Evolutionary conservation across 1,284 basidiomycete species (phyloP), one percentile per base, ranked within the genome.

Genomic region (Microbotryum violaceum): DNA sequence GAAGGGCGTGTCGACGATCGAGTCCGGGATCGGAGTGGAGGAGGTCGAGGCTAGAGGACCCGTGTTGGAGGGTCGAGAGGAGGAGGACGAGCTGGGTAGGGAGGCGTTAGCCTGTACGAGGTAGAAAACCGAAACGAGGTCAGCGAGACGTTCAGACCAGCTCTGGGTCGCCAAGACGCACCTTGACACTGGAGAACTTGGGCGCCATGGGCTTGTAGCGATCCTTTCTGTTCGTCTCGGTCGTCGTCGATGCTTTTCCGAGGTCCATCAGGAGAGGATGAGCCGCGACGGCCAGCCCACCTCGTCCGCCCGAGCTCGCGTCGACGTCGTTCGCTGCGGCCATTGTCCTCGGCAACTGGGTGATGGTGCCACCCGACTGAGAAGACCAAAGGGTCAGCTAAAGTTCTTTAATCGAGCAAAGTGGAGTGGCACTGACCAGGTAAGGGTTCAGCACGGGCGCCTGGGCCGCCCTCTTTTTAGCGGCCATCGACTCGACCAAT

Each of bases 121-220:
- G 23, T 1, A 4, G 27, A 27, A 6, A 6, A 27, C 27, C 37
- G 21, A 47, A 37, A n/a, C 12, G 14, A 29, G 45, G n/a, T 42
- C 10, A 31, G 27, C 25, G 4, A 25, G 49, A 27, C 64, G n/a
- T 20, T 27, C 42, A 52, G 16, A 25, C 60, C 4, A 10, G 12
- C 29, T 44, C 51, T 25, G 48, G 25, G 44, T 37, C 29, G 27
- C 0, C 14, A 42, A 48, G 54, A 54, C 69, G 72, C 27, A 85
- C 87, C 79, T 87, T 91, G 75, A 94, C 91, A 5, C 89, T 90
- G 0, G 91, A 88, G 75, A 96, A 97, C 75, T 96, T 97, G 58
- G 92, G 92, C 67, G 91, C 89, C 91, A 96, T 96, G 9, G 92
- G 89, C 74, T 91, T 93, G 77, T 93, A 94, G 62, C 87, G 79